Base-by-base conservation (phyloP, 2,329 filamentous ascomycete genomes). In the Thelonectria blattea region DNA sequence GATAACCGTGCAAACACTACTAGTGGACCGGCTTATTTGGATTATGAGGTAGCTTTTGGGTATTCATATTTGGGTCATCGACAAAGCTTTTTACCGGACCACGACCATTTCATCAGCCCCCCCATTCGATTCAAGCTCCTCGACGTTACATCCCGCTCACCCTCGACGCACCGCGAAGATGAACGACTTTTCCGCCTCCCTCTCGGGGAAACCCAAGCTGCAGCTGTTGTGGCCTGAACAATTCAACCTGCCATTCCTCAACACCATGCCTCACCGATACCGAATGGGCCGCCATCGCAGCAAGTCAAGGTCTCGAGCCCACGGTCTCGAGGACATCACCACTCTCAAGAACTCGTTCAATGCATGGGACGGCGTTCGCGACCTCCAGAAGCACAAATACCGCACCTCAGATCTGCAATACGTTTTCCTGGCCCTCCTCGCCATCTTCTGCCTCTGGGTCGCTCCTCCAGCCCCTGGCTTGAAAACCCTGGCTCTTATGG, bases 391-490 rank as follows among this genome's bases (percentile, higher is more conserved):
- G 61, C 92, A 95, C 74, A 87, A 87, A 65, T 97, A 92, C 91
- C 89, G 85, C 52, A 80, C 89, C 52, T 91, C 93, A 74, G 94
- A 98, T 76, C 84, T 91, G 42, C 93, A 97, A 78, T 96, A 97
- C 76, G 76, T 92, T 52, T 80, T 94, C 58, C 79, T 96, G 27
- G 85, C 88, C 60, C 84, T 89, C 55, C 77, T 96, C 51, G 88
- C 87, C 68, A 86, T 96, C 68, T 97, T 97, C 79, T 92, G 90
- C 54, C 83, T 97, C 62, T 90, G 85, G 70, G 88, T 97, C 65
- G 92, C 94, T 63, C 90, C 93, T 65, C 85, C 92, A 0, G 92
- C 92, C 1, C 90, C 92, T 0, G 76, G 94, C 56, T 79, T 90
- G 65, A 97, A 97, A 83, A 88, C 89, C 1, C 83, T 88, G 49